Evolutionary conservation across 768 basidiomycete genomes (phyloP), one percentile per base, ranked within the genome.

Genomic region (Lanmaoa rubissima): DNA sequence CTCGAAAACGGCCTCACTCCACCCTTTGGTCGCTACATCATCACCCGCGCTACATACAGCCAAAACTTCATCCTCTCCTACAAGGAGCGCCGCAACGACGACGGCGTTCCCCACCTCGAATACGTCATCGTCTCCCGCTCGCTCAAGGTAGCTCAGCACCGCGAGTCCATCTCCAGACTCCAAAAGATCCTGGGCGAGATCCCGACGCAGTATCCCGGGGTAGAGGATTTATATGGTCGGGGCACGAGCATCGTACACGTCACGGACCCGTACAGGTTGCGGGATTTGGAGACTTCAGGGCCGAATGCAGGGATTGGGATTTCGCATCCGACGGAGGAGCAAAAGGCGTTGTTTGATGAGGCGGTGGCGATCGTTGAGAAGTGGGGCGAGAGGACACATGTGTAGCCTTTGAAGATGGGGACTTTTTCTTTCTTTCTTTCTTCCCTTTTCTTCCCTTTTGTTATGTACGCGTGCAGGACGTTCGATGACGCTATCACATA

Each of bases 191-290:
- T 92, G 83, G 84, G 65, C 46, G 62, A 2, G 81, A 84, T 31
- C 40, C 68, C 65, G 4, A 9, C 32, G 12, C 68, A 69, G 44
- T 62, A 68, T 34, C 79, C 80, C 0, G 86, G 85, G 1, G 82
- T 80, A 43, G 75, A 87, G 69, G 89, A 92, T 64, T 84, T 91
- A 51, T 92, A 92, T 60, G 85, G 85, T 1, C 59, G 83, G 60
- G 77, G 88, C 67, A 86, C 78, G 10, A 83, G 85, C 69, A 88
- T 90, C 58, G 73, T 79, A 6, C 87, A 82, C 74, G 76, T 73
- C 8, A 81, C 51, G 5, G 42, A 56, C 0, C 19, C 47, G 6
- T 14, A 5, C 1, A 2, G 10, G 13, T 13, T 39, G 14, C 16
- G 3, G n/a, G 49, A 51, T n/a, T 4, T 61, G 19, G 28, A 46